Percentiles rank a stretch among this genome's conserved stretches.
Evolutionary conservation across 768 basidiomycete species (phyloP).

Genomic region (Boletus pseudopeckii): DNA sequence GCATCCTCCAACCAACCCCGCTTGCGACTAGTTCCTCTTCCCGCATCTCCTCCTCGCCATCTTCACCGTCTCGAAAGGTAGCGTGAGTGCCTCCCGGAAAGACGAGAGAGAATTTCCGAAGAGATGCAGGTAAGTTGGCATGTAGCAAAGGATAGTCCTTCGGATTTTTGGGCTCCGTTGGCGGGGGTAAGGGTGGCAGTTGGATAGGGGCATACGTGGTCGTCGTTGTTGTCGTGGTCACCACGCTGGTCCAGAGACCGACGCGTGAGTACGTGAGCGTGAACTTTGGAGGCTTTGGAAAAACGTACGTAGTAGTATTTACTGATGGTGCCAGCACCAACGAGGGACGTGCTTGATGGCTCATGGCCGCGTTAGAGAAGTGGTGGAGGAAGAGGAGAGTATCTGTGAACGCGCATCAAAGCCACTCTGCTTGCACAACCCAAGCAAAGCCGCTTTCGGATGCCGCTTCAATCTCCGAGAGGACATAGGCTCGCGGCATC

Average conservation of each 20-base stretch:
- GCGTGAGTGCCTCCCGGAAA: constrained; percentile 82
- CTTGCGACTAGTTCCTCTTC: constrained; percentile 65
- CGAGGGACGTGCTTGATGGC: constrained; percentile 58
- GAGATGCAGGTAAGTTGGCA: constrained; percentile 67
- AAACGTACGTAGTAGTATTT: constrained; percentile 76
- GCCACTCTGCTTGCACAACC: constrained; percentile 33
- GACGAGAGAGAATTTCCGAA: constrained; percentile 71
- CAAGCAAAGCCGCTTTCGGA: constrained; percentile 24
- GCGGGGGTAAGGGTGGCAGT: constrained; percentile 68
- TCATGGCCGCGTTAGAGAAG: constrained; percentile 46
- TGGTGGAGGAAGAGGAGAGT: constrained; percentile 24
- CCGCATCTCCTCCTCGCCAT: constrained; percentile 61
- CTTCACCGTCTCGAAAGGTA: constrained; percentile 70
- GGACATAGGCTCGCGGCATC: constrained; percentile 12
- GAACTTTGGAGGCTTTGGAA: neutral
- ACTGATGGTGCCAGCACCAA: constrained; percentile 77
- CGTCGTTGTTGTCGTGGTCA: constrained; percentile 89
- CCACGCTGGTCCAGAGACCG: constrained; percentile 51
- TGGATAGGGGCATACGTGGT: constrained; percentile 89
- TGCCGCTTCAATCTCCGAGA: constrained; percentile 25
- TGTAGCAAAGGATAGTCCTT: constrained; percentile 78
- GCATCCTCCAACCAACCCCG: constrained; percentile 73
- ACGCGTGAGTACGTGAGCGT: constrained; percentile 21
- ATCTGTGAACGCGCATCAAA: constrained; percentile 30
- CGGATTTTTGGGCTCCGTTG: constrained; percentile 67